phyloP scores from a whole-genome alignment of 805 yeast species.

The Cyberlindnera subsufficiens region DNA sequence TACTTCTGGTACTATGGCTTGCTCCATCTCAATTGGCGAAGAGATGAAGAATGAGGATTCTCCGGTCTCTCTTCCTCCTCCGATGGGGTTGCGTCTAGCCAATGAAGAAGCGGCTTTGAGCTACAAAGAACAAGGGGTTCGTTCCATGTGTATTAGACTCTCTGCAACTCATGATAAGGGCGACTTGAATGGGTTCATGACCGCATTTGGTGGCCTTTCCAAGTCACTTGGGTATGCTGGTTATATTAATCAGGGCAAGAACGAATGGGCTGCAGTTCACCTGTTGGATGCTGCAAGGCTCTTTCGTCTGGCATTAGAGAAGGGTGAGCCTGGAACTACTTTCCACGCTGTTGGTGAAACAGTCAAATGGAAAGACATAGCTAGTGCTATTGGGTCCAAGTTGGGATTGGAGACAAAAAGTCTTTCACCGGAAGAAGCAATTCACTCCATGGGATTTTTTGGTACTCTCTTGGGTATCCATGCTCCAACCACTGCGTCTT shows the following conservation, averaged over 20 bases:
- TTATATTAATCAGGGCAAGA: conserved; percentile 31
- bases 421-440: conserved; percentile 14
- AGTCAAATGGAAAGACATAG: conserved; percentile 23
- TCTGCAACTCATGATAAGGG: conserved; percentile 31
- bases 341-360: conserved; percentile 24
- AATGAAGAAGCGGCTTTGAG: conserved; percentile 14
- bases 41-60: conserved; percentile 7
- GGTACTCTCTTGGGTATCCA: conserved; percentile 2
- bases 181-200: conserved; percentile 23
- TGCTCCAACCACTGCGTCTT: too few species aligned
- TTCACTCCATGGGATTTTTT: conserved; percentile 8
- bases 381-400: conserved; percentile 22
- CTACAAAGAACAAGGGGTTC: conserved; percentile 23
- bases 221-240: conserved; percentile 26
- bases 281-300: conserved; percentile 29
- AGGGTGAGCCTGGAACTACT: conserved; percentile 22
- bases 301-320: conserved; percentile 24
- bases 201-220: conserved; percentile 21
- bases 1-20: conserved; percentile 20
- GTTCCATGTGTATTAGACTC: conserved; percentile 23
- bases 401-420: conserved; percentile 14
- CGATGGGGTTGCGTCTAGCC: conserved; percentile 4
- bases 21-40: conserved; percentile 4
- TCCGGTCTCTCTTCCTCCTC: not conserved
- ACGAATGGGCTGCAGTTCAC: conserved; percentile 29